Evolutionary conservation across 371 early-diverging fungal genomes (phyloP), one percentile per base, ranked within the genome.

Genomic region (Homolaphlyctis polyrhiza): DNA sequence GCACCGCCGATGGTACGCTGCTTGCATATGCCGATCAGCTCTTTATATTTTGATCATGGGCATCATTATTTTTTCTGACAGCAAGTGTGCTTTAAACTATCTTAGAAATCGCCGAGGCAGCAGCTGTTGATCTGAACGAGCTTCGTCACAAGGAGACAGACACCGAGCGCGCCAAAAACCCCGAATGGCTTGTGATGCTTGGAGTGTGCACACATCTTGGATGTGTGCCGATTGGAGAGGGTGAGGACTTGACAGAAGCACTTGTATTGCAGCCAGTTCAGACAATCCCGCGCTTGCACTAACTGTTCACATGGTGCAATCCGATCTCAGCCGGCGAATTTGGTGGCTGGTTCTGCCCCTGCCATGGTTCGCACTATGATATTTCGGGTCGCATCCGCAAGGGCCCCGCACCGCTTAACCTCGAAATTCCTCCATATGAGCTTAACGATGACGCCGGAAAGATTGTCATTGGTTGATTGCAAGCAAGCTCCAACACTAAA

Each of bases 321-420:
- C 23, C 18, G n/a, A n/a, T n/a, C n/a, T n/a, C 64, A 77, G 89
- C 96, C 76, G 97, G 97, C 80, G 98, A 97, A 67, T 97, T 81
- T 73, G 95, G 93, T 69, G 98, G 97, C 65, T 97, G 97, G 97
- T 97, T 95, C 86, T 97, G 98, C 86, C 98, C 98, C 60, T 97
- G 98, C 90, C 96, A 95, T 82, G 97, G 98, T 70, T 96, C 96
- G 62, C 96, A 95, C 76, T 94, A 95, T 71, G 94, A 94, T 71
- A 91, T 92, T 70, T 90, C 91, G 18, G 94, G 94, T 59, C 93
- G 97, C 82, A 95, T 96, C 70, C 87, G 98, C 70, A 95, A 96
- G 86, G 98, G 98, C 52, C 98, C 98, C 45, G 98, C 98, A 65
- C 98, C 98, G 50, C 87, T 96, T 61, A 97, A 97, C 85, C 84